A percentile compares a stretch with the other conserved stretches of the same genome.
These are phyloP conservation scores for Fusarium chlamydosporum DNA, from an alignment of 2,329 filamentous ascomycete genomes.

Conservation along the genomic window DNA sequence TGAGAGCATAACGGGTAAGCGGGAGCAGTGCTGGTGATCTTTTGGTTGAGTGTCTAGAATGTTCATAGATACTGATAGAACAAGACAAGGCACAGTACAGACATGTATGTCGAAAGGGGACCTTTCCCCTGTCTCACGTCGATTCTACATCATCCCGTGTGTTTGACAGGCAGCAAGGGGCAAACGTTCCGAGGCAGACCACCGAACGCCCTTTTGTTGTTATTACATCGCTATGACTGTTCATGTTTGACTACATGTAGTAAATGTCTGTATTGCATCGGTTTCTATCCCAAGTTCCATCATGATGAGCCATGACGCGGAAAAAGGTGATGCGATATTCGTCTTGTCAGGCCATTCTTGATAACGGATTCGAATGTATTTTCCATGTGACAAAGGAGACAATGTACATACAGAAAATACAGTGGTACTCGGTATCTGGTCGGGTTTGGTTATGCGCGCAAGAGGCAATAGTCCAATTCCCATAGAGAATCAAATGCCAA, in stretches of 20 bases:
- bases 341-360: constrained; percentile 11
- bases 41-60: constrained; percentile 7
- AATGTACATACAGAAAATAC: constrained; percentile 5
- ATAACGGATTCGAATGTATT: constrained; percentile 17
- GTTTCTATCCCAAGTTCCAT: neutral
- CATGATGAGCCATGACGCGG: constrained; percentile 44
- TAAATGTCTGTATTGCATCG: neutral
- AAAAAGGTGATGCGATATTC: constrained; percentile 8
- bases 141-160: constrained; percentile 38
- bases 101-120: constrained; percentile 10
- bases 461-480: constrained; percentile 30
- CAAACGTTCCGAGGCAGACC: constrained; percentile 19
- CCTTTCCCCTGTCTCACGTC: constrained; percentile 38
- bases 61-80: constrained; percentile 4
- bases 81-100: constrained; percentile 15
- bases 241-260: no score
- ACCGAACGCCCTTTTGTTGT: constrained; percentile 4
- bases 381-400: constrained; percentile 24
- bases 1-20: neutral
- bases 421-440: constrained; percentile 8
- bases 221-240: constrained; percentile 3
- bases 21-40: neutral
- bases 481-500: constrained; percentile 20
- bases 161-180: constrained; percentile 42
- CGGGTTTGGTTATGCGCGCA: constrained; percentile 4